These are phyloP conservation scores for Quercus rubra DNA, from an alignment of 306 rosid species.

Conservation along the genomic window DNA sequence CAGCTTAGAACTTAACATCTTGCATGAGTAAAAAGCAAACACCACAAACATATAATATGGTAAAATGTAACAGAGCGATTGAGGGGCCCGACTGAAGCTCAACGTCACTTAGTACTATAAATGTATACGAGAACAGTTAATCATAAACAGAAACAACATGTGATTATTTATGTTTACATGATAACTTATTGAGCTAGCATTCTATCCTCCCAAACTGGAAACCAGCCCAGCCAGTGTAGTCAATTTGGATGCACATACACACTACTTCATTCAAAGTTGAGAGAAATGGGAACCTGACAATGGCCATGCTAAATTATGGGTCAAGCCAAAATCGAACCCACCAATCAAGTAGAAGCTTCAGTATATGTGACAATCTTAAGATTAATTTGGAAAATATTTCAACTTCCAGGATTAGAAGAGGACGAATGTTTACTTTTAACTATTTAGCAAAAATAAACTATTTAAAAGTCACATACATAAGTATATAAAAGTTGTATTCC, in stretches of 20 bases:
- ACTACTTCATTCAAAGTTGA: background rate
- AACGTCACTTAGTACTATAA: background rate
- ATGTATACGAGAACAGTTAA: background rate
- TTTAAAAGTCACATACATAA: background rate
- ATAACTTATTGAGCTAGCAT: background rate
- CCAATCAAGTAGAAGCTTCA: background rate
- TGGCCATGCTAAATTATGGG: background rate
- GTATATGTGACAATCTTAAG: background rate
- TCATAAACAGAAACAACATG: background rate
- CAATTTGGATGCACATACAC: background rate
- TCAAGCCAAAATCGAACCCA: background rate
- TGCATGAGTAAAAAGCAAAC: background rate
- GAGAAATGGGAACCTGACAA: background rate
- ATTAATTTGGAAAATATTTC: background rate
- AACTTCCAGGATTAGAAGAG: too few relatives aligned
- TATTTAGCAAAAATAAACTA: too few relatives aligned
- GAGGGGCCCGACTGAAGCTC: background rate
- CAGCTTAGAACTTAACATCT: conserved; percentile 19
- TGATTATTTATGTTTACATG: background rate
- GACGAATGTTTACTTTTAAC: too few relatives aligned
- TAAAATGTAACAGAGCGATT: background rate
- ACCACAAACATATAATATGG: background rate
- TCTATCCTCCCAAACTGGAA: background rate
- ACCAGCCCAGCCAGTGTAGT: background rate
- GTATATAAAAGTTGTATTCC: background rate